Conservation (phyloP, 2,329 filamentous ascomycete species). For the Coleophoma cylindrospora region DNA sequence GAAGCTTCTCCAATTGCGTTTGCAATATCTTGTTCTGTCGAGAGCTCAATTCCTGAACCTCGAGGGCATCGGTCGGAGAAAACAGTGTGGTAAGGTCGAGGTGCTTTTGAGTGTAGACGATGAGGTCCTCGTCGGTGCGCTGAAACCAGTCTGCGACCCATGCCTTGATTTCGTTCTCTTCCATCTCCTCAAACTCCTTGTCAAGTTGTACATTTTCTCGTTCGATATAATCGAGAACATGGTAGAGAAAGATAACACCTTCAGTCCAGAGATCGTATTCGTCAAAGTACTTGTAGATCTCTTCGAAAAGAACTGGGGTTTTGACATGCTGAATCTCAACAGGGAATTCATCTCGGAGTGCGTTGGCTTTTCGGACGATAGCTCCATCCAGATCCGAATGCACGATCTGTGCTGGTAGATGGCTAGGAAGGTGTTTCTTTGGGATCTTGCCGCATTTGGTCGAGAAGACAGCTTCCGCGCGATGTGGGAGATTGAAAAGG, state of each 20-base stretch:
- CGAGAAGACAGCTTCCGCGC: background rate
- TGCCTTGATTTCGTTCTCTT: background rate
- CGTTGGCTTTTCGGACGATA: background rate
- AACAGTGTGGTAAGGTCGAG: background rate
- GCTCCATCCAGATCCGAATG: background rate
- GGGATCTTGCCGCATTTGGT: background rate
- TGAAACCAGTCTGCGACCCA: background rate
- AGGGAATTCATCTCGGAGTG: background rate
- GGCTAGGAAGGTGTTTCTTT: background rate
- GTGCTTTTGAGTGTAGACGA: background rate
- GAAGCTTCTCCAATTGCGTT: no score
- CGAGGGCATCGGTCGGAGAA: background rate
- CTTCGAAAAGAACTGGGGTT: background rate
- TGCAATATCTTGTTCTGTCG: background rate
- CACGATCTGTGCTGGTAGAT: conserved; percentile 1
- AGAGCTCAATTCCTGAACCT: background rate
- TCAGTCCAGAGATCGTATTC: background rate
- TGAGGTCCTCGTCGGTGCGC: background rate
- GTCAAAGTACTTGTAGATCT: background rate
- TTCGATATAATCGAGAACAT: background rate
- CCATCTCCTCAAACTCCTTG: background rate
- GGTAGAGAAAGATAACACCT: background rate
- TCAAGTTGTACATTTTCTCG: background rate
- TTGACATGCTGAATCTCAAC: background rate
- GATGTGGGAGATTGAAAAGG: no score